Evolutionary conservation across 129 eudicot species (phyloP).

Genomic region (Smallanthus sonchifolius): DNA sequence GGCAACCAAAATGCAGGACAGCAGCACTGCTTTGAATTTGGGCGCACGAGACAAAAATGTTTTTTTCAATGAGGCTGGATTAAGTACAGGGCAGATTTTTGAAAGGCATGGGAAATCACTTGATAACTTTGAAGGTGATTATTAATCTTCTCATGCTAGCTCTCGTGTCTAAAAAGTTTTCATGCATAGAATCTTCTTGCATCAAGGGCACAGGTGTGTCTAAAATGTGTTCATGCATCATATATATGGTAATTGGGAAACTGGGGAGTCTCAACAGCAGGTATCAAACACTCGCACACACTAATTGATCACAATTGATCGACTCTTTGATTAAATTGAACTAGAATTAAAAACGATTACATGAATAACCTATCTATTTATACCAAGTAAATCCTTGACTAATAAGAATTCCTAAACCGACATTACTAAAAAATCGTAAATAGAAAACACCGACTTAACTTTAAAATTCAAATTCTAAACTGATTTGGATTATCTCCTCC

Average conservation of each 20-base stretch:
- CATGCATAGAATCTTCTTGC: constrained; percentile 7
- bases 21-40: constrained; percentile 5
- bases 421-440: too few species aligned
- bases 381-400: too few species aligned
- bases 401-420: too few species aligned
- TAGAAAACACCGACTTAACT: too few species aligned
- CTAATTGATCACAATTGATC: too few species aligned
- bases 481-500: too few species aligned
- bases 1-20: constrained; percentile 7
- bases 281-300: too few species aligned
- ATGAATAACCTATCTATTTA: too few species aligned
- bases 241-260: neutral
- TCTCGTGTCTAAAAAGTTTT: neutral
- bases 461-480: too few species aligned
- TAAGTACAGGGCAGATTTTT: constrained; percentile 13
- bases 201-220: neutral
- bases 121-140: constrained; percentile 22
- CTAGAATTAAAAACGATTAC: too few species aligned
- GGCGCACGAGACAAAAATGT: neutral
- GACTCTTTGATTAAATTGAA: too few species aligned
- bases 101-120: constrained; percentile 8
- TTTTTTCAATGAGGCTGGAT: constrained; percentile 14
- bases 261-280: too few species aligned
- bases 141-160: constrained; percentile 5
- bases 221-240: neutral